These are phyloP conservation scores for Rhodofomes roseus DNA, from an alignment of 1,284 basidiomycete genomes.

Conservation along the genomic window DNA sequence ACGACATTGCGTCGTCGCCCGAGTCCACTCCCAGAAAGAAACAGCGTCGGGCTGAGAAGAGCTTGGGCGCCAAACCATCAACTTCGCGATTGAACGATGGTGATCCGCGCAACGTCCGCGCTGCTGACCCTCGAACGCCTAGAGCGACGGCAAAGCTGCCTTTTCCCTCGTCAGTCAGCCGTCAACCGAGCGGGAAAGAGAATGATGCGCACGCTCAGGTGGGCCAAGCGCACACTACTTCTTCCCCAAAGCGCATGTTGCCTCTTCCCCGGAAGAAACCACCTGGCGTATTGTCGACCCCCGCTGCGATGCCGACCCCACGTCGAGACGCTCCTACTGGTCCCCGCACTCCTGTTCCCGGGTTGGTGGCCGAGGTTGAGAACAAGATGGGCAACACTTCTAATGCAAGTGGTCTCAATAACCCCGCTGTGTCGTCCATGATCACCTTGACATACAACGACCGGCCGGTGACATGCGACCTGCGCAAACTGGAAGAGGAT, in stretches of 20 bases:
- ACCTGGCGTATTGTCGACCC: neutral
- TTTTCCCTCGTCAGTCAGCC: neutral
- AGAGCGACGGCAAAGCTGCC: neutral
- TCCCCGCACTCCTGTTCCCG: neutral
- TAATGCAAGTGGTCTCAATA: neutral
- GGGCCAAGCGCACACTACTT: neutral
- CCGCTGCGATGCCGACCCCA: neutral
- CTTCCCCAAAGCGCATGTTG: neutral
- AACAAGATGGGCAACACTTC: neutral
- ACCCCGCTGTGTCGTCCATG: neutral
- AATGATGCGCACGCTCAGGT: neutral
- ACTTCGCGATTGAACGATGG: neutral
- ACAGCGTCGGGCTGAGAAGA: neutral
- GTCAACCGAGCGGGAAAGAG: slow-evolving; percentile 1
- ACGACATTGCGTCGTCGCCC: neutral
- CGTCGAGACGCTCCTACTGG: too few species aligned
- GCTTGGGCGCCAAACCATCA: neutral
- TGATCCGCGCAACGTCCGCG: neutral
- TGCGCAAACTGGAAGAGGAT: slow-evolving; percentile 39
- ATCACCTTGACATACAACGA: slow-evolving; percentile 8
- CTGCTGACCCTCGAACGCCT: neutral
- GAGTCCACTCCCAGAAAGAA: neutral
- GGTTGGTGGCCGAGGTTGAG: neutral
- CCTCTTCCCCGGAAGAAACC: neutral
- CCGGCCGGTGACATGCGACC: slow-evolving; percentile 32